phyloP scores from a whole-genome alignment of 352 stramenopile genomes.

The Phytophthora multivora region DNA sequence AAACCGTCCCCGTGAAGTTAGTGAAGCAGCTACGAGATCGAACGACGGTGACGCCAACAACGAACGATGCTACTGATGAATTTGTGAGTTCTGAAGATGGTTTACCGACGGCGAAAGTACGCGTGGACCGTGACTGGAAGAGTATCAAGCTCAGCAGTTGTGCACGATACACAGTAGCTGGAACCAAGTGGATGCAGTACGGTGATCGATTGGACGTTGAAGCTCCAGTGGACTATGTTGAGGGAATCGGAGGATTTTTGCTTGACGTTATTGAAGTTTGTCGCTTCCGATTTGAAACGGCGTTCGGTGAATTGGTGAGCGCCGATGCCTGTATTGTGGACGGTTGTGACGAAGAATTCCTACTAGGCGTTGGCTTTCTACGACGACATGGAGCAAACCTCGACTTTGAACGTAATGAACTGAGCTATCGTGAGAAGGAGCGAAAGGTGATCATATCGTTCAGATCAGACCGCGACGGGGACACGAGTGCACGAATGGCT shows the following conservation, averaged over 20 bases:
- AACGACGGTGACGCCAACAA: no score
- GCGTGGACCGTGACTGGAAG: not conserved
- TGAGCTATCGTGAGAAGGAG: not conserved
- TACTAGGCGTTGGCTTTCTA: constrained; percentile 2
- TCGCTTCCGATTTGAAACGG: not conserved
- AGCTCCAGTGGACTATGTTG: not conserved
- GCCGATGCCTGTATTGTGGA: not conserved
- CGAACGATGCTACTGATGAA: no score
- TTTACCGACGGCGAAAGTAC: not conserved
- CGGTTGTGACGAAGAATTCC: not conserved
- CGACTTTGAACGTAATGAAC: not conserved
- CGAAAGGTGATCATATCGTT: not conserved
- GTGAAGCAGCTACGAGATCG: no score
- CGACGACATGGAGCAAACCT: not conserved
- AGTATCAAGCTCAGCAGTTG: not conserved
- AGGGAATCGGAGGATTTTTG: not conserved
- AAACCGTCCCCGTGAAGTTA: no score
- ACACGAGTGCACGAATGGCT: not conserved
- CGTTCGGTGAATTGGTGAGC: not conserved
- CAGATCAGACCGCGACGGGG: not conserved
- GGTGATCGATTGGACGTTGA: not conserved
- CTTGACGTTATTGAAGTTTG: not conserved
- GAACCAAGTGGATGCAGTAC: not conserved
- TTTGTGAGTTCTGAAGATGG: not conserved
- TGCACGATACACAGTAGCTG: not conserved